Conservation (phyloP, 192 early-diverging fungal genomes). For the Thoreauomyces humboldtii region DNA sequence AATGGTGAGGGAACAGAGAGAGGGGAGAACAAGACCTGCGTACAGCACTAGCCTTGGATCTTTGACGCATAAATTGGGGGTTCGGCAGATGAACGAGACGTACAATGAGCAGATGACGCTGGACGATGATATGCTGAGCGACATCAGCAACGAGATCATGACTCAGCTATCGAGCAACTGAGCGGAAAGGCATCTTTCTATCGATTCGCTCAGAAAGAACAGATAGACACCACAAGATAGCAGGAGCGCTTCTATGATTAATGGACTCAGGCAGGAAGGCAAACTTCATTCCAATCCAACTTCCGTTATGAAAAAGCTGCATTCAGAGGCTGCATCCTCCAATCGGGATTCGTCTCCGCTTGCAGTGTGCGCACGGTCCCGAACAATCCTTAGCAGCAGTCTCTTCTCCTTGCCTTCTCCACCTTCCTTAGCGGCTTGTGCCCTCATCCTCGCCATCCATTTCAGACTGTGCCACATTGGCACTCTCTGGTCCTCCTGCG, state of each 20-base stretch:
- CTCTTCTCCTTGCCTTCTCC: not conserved
- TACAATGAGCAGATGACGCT: conserved; percentile 16
- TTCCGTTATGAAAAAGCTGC: too few relatives aligned
- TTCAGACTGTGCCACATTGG: conserved; percentile 17
- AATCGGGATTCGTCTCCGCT: not conserved
- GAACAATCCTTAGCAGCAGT: not conserved
- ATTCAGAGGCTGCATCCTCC: conserved; percentile 10
- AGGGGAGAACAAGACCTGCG: not conserved
- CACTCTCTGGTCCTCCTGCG: conserved; percentile 25
- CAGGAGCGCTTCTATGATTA: too few relatives aligned
- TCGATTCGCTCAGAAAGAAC: too few relatives aligned
- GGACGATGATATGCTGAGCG: not conserved
- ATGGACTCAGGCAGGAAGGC: too few relatives aligned
- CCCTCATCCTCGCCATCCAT: conserved; percentile 22
- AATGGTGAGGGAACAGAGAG: not conserved
- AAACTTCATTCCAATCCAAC: too few relatives aligned
- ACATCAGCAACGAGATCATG: conserved; percentile 3
- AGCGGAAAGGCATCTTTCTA: too few relatives aligned
- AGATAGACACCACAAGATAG: too few relatives aligned
- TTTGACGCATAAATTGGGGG: not conserved
- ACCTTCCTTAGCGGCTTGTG: not conserved
- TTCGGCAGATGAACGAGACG: conserved; percentile 7
- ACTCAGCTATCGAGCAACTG: not conserved
- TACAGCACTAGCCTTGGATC: not conserved
- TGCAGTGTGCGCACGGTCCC: conserved; percentile 3